phyloP scores from a whole-genome alignment of 495 filamentous ascomycete species.

The Penicillium lividum region DNA sequence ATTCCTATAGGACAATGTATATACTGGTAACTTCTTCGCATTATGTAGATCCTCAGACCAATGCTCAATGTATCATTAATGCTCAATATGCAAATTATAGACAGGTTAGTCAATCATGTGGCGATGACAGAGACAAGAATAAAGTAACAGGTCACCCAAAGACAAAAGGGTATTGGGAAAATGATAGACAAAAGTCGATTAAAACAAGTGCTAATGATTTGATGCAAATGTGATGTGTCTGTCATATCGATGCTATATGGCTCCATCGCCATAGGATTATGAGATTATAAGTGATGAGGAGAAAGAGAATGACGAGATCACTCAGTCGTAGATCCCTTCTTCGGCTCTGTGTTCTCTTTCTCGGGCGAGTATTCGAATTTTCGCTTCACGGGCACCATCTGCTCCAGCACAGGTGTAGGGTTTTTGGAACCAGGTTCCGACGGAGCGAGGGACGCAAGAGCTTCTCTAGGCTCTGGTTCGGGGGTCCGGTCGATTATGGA shows the following conservation, averaged over 20 bases:
- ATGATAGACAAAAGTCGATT: conserved; percentile 13
- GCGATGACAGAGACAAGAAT: neutral
- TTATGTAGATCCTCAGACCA: neutral
- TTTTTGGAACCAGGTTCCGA: conserved; percentile 25
- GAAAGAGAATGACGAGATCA: conserved; percentile 6
- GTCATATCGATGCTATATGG: conserved; percentile 1
- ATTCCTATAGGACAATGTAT: neutral
- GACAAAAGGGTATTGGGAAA: conserved; percentile 22
- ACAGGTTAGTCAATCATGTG: conserved; percentile 2
- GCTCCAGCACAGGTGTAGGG: conserved; percentile 22
- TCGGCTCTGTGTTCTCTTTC: conserved; percentile 34
- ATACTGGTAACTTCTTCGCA: neutral
- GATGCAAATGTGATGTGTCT: conserved; percentile 1
- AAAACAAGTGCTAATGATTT: conserved; percentile 1
- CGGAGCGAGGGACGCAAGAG: conserved; percentile 20
- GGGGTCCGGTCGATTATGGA: conserved; percentile 48
- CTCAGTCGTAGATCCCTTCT: conserved; percentile 19
- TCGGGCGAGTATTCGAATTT: conserved; percentile 34
- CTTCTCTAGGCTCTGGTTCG: conserved; percentile 30
- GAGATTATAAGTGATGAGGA: neutral
- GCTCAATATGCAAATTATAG: conserved; percentile 21
- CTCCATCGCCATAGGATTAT: neutral
- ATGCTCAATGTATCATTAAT: conserved; percentile 15
- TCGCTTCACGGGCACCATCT: conserved; percentile 25
- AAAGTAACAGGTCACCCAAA: conserved; percentile 11